Evolutionary conservation across 2,329 filamentous ascomycete genomes (phyloP).

Genomic region (Cephalotrichum gorgonifer): DNA sequence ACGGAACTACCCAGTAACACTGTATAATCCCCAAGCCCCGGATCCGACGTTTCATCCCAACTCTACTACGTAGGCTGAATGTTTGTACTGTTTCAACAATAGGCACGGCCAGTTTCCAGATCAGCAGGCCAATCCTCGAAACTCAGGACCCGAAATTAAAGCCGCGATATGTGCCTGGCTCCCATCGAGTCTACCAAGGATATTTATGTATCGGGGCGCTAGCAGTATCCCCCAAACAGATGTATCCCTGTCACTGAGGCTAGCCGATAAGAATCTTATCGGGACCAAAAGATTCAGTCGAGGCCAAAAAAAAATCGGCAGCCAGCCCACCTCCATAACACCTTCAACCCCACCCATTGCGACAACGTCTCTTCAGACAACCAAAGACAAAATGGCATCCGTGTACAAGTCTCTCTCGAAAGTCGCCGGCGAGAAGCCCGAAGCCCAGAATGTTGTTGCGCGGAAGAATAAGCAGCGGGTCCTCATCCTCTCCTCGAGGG

Average conservation of each 20-base stretch:
- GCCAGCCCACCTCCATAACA: not conserved
- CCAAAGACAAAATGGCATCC: slow-evolving; percentile 46
- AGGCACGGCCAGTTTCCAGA: not conserved
- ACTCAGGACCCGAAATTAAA: not conserved
- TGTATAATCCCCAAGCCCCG: too few relatives aligned
- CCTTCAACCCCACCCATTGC: not conserved
- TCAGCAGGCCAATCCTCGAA: not conserved
- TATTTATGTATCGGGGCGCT: not conserved
- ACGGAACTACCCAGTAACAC: not conserved
- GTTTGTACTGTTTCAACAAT: not conserved
- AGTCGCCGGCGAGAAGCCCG: slow-evolving; percentile 33
- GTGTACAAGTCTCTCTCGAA: slow-evolving; percentile 69
- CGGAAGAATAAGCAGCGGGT: slow-evolving; percentile 66
- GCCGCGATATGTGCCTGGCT: not conserved
- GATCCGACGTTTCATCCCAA: not conserved
- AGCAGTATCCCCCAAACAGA: not conserved
- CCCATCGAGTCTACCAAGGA: not conserved
- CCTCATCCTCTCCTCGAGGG: slow-evolving; percentile 82
- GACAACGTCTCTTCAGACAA: not conserved
- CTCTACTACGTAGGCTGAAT: not conserved
- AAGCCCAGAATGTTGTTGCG: slow-evolving; percentile 32
- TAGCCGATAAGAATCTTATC: not conserved
- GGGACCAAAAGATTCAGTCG: not conserved
- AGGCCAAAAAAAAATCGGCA: not conserved
- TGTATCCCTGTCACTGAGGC: not conserved